These are phyloP conservation scores for Neurospora discreta DNA, from an alignment of 495 filamentous ascomycete species.

Conservation along the genomic window DNA sequence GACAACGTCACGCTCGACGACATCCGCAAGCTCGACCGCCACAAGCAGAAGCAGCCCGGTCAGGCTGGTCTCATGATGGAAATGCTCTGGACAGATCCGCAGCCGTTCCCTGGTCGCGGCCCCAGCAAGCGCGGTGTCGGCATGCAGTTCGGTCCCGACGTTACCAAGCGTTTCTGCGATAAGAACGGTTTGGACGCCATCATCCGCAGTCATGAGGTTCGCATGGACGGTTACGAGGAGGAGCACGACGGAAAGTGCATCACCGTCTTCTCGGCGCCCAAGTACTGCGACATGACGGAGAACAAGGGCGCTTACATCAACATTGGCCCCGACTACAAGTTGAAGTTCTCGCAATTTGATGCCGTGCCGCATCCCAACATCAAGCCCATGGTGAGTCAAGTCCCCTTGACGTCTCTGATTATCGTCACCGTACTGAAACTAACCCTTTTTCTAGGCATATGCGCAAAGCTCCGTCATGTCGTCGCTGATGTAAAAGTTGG, in stretches of 20 bases:
- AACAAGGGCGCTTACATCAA: slow-evolving; percentile 99
- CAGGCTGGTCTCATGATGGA: slow-evolving; percentile 98
- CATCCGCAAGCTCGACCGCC: slow-evolving; percentile 82
- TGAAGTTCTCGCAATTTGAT: slow-evolving; percentile 84
- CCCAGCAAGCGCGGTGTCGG: slow-evolving; percentile 96
- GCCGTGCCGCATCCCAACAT: slow-evolving; percentile 93
- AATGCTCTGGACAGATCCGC: slow-evolving; percentile 99
- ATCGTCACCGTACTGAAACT: slow-evolving; percentile 15
- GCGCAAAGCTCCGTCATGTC: slow-evolving; percentile 72
- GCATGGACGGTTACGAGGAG: slow-evolving; percentile 96
- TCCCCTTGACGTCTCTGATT: not conserved
- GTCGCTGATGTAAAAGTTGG: slow-evolving; percentile 29
- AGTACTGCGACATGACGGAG: slow-evolving; percentile 94
- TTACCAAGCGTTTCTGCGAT: slow-evolving; percentile 96
- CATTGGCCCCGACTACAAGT: slow-evolving; percentile 82
- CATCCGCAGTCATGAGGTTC: slow-evolving; percentile 93
- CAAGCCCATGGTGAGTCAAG: slow-evolving; percentile 77
- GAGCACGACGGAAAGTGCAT: slow-evolving; percentile 96
- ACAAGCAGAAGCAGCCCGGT: slow-evolving; percentile 90
- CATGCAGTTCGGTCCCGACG: slow-evolving; percentile 90
- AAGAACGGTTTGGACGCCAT: slow-evolving; percentile 88
- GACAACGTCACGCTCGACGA: slow-evolving; percentile 89
- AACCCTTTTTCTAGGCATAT: slow-evolving; percentile 47
- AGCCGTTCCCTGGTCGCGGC: slow-evolving; percentile 70
- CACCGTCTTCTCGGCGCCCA: slow-evolving; percentile 98